Percentiles rank a stretch among this genome's conserved stretches.
phyloP scores from a whole-genome alignment of 2,329 filamentous ascomycete species.

The Fusarium transvaalense region DNA sequence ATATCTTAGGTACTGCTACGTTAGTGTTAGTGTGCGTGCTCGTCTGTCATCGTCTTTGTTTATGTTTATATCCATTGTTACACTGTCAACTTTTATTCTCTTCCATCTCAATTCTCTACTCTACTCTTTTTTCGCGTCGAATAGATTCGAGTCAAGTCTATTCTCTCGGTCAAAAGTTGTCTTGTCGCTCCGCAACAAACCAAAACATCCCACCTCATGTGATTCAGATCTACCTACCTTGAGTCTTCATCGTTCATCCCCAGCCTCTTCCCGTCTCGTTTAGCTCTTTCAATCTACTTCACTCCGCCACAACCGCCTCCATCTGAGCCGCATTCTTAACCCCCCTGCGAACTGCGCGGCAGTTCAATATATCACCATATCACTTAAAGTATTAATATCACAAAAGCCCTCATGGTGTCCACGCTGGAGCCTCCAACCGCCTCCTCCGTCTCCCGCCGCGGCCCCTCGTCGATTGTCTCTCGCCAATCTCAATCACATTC shows the following conservation, averaged over 20 bases:
- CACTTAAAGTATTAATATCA: slow-evolving; percentile 9
- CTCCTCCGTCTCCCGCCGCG: slow-evolving; percentile 69
- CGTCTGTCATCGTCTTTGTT: slow-evolving; percentile 4
- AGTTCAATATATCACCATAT: slow-evolving; percentile 10
- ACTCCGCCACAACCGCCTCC: slow-evolving; percentile 34
- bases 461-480: slow-evolving; percentile 69
- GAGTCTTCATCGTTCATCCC: slow-evolving; percentile 19
- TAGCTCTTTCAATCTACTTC: slow-evolving; percentile 30
- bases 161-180: slow-evolving; percentile 6
- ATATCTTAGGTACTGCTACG: slow-evolving; percentile 5
- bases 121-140: slow-evolving; percentile 12
- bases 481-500: slow-evolving; percentile 68
- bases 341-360: slow-evolving; percentile 24
- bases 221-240: slow-evolving; percentile 34
- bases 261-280: slow-evolving; percentile 23
- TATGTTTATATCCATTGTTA: slow-evolving; percentile 14
- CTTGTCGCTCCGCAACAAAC: slow-evolving; percentile 41
- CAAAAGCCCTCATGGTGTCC: slow-evolving; percentile 68
- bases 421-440: slow-evolving; percentile 64
- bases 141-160: not conserved
- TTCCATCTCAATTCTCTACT: slow-evolving; percentile 1
- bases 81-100: slow-evolving; percentile 1
- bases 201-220: slow-evolving; percentile 45
- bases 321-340: slow-evolving; percentile 12
- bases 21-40: not conserved